A percentile compares a stretch with the other conserved stretches of the same genome.
phyloP scores from a whole-genome alignment of 129 eudicot species.

The Flaveria bidentis region DNA sequence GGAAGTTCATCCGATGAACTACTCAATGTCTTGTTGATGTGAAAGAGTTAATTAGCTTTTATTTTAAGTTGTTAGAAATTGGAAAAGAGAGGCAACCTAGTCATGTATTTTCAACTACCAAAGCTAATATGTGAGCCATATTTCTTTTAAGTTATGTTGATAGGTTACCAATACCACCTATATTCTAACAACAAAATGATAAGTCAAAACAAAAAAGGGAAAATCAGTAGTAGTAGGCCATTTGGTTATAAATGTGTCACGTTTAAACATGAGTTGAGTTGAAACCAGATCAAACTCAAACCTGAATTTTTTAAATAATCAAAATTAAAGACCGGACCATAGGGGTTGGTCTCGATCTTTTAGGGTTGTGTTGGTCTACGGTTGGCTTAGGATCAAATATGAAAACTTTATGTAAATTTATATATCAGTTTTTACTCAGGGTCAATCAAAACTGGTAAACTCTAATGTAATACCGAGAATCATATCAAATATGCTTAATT shows the following conservation, averaged over 20 bases:
- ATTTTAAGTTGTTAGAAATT: slow-evolving; percentile 9
- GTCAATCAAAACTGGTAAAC: no score
- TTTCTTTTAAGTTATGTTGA: slow-evolving; percentile 26
- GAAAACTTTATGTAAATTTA: no score
- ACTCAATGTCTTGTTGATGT: not conserved
- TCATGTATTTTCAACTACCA: not conserved
- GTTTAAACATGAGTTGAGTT: no score
- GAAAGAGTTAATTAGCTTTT: slow-evolving; percentile 13
- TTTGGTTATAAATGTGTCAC: not conserved
- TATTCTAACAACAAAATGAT: slow-evolving; percentile 2
- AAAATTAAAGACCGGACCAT: no score
- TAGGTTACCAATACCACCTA: slow-evolving; percentile 28
- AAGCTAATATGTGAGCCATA: slow-evolving; percentile 8
- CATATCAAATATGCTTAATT: no score
- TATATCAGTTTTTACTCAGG: no score
- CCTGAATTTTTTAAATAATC: no score
- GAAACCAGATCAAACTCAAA: no score
- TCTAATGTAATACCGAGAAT: no score
- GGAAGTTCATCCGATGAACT: not conserved
- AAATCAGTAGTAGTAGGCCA: not conserved
- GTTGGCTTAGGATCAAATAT: no score
- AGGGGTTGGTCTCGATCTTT: no score
- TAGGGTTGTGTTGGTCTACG: no score
- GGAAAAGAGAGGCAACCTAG: slow-evolving; percentile 11
- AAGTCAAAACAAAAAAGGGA: not conserved